Evolutionary conservation across 305 asterid species (phyloP).

Genomic region (Coffea humblotiana): DNA sequence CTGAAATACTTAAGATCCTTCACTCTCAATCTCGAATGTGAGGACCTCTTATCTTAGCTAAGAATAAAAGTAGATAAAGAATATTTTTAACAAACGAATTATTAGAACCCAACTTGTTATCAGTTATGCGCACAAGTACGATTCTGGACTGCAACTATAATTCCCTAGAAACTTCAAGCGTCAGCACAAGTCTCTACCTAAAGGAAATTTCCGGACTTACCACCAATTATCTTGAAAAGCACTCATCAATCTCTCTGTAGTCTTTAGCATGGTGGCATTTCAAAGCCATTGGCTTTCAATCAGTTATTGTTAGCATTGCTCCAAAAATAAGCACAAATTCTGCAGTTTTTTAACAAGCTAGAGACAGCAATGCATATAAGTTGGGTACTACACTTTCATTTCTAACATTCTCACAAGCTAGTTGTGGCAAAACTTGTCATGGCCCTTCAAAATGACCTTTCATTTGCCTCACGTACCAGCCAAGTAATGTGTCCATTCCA

Average conservation of each 20-base stretch:
- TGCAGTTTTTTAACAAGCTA: neutral
- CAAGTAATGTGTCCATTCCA: neutral
- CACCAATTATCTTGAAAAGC: neutral
- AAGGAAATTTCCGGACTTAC: neutral
- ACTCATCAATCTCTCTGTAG: neutral
- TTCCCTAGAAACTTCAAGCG: neutral
- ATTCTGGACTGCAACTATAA: neutral
- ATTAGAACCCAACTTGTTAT: neutral
- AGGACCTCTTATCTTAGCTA: neutral
- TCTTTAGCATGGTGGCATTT: neutral
- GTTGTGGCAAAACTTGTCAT: neutral
- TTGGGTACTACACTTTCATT: neutral
- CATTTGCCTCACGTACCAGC: neutral
- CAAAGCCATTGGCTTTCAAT: neutral
- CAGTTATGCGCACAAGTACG: neutral
- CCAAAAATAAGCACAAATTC: neutral
- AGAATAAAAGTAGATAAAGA: neutral
- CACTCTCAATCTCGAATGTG: neutral
- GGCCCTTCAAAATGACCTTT: neutral
- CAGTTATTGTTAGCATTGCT: neutral
- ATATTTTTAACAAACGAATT: neutral
- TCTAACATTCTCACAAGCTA: neutral
- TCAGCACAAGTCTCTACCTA: neutral
- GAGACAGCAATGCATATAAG: neutral
- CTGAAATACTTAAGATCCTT: neutral